Conservation (phyloP, 164 flowering plant species). For the Berberis thunbergii region DNA sequence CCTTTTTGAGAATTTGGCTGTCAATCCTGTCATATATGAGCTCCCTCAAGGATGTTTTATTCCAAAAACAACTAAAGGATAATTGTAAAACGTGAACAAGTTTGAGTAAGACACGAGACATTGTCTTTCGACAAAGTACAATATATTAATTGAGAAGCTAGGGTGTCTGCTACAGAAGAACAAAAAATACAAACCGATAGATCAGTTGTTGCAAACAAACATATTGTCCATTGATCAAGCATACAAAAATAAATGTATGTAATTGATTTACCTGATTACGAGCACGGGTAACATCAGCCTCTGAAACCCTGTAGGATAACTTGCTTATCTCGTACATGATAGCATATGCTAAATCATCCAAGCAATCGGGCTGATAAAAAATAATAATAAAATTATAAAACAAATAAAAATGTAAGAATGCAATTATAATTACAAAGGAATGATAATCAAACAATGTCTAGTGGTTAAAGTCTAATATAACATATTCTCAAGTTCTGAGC, state of each 20-base stretch:
- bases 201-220: neutral
- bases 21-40: too few relatives aligned
- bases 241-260: neutral
- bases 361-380: conserved; percentile 64
- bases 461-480: neutral
- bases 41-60: too few relatives aligned
- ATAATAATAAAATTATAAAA: neutral
- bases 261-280: conserved; percentile 66
- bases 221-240: neutral
- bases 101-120: too few relatives aligned
- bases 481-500: neutral
- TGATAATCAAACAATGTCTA: neutral
- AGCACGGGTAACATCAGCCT: conserved; percentile 89
- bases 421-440: neutral
- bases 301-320: conserved; percentile 74
- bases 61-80: too few relatives aligned
- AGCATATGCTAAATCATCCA: conserved; percentile 81
- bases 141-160: too few relatives aligned
- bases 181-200: too few relatives aligned
- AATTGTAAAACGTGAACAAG: too few relatives aligned
- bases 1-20: too few relatives aligned
- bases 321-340: conserved; percentile 83
- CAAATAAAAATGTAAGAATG: neutral
- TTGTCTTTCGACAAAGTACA: too few relatives aligned
- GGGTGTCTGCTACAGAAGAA: too few relatives aligned